These are phyloP conservation scores for Ammopiptanthus mongolicus DNA, from an alignment of 306 rosid species.

Conservation along the genomic window DNA sequence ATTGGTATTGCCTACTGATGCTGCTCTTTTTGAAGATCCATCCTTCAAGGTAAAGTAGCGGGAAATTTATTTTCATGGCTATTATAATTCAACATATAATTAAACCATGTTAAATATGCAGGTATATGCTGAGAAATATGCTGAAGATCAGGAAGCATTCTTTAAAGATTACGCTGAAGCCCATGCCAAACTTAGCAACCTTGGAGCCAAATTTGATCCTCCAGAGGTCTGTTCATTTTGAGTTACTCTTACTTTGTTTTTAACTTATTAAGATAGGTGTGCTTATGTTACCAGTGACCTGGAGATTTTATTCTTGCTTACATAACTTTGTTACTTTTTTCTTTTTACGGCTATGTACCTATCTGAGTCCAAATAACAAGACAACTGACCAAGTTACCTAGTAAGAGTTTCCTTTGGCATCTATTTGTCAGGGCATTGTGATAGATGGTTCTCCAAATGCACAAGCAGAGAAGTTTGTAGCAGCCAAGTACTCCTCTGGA, in stretches of 20 bases:
- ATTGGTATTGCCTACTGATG: conserved; percentile 94
- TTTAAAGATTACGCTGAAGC: conserved; percentile 98
- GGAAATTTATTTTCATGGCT: not conserved
- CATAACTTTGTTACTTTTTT: not conserved
- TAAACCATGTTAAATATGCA: conserved; percentile 25
- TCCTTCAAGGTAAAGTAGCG: conserved; percentile 67
- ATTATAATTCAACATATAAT: not conserved
- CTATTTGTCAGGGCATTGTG: conserved; percentile 63
- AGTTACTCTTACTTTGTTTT: not conserved
- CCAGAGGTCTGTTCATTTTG: conserved; percentile 64
- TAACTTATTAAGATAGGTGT: not conserved
- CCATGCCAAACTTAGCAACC: conserved; percentile 93
- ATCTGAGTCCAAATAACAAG: not conserved
- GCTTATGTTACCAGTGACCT: not conserved
- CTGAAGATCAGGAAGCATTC: conserved; percentile 81
- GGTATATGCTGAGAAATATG: conserved; percentile 93
- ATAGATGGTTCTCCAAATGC: conserved; percentile 52
- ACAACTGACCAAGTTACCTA: not conserved
- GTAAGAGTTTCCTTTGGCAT: conserved; percentile 1
- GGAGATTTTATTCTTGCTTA: not conserved
- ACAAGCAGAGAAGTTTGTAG: conserved; percentile 68
- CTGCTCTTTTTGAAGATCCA: conserved; percentile 86
- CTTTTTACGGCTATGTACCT: not conserved
- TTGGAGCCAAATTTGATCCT: conserved; percentile 94
- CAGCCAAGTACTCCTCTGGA: conserved; percentile 72